A percentile compares a stretch with the other conserved stretches of the same genome.
phyloP scores from a whole-genome alignment of 139 green algal species.

The Ostreobium quekettii region DNA sequence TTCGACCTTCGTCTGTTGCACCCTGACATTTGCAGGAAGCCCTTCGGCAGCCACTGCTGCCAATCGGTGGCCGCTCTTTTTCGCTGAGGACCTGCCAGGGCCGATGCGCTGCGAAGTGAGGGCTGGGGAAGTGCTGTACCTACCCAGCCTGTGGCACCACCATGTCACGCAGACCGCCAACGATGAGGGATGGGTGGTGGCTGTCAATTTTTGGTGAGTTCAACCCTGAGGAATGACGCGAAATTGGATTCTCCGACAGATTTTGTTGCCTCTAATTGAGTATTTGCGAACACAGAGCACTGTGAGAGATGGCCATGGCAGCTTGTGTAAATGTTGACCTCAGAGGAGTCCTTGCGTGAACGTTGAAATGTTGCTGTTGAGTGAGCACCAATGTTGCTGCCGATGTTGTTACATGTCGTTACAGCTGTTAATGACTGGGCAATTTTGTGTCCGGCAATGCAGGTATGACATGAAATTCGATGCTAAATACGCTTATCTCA shows the following conservation, averaged over 20 bases:
- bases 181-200: constrained; percentile 44
- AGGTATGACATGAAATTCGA: constrained; percentile 77
- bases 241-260: too few relatives aligned
- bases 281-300: too few relatives aligned
- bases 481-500: constrained; percentile 34
- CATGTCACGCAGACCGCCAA: constrained; percentile 35
- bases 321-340: too few relatives aligned
- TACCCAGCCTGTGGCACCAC: constrained; percentile 70
- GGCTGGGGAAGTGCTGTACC: constrained; percentile 63
- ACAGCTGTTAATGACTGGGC: constrained; percentile 1
- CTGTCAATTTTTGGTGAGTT: constrained; percentile 71
- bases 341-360: too few relatives aligned
- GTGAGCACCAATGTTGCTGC: too few relatives aligned
- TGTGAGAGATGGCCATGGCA: too few relatives aligned
- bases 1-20: too few relatives aligned
- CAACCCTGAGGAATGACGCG: too few relatives aligned
- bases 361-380: too few relatives aligned
- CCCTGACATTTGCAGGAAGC: too few relatives aligned
- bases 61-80: constrained; percentile 6
- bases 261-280: too few relatives aligned
- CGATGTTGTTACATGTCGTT: background rate
- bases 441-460: constrained; percentile 3
- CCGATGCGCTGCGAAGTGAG: constrained; percentile 17
- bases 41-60: too few relatives aligned
- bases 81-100: background rate